A percentile compares a stretch with the other conserved stretches of the same genome.
phyloP scores from a whole-genome alignment of 2,329 filamentous ascomycete species.

The Emmonsiellopsis sp. region DNA sequence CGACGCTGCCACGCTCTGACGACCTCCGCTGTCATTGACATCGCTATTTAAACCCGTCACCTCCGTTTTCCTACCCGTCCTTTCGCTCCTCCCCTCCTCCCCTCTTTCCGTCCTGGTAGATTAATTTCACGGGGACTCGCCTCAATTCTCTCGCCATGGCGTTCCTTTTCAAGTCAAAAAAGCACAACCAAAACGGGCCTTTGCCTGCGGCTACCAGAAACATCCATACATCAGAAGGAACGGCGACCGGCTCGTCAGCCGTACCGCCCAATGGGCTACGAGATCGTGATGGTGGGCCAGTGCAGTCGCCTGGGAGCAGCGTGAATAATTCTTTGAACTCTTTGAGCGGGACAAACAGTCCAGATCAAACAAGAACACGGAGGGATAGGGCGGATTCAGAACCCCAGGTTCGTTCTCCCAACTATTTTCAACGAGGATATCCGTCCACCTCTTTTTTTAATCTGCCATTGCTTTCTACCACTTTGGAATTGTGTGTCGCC shows the following conservation, averaged over 20 bases:
- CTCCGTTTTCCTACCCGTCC: neutral
- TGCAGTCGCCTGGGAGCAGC: constrained; percentile 62
- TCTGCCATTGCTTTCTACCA: neutral
- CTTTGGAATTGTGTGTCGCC: neutral
- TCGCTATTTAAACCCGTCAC: neutral
- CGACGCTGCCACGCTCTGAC: neutral
- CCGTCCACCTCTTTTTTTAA: neutral
- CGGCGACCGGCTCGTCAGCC: constrained; percentile 30
- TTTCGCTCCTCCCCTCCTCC: neutral
- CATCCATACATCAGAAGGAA: constrained; percentile 47
- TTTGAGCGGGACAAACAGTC: constrained; percentile 53
- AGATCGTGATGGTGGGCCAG: constrained; percentile 24
- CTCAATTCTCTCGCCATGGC: constrained; percentile 45
- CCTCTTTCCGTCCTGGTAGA: neutral
- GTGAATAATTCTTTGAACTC: constrained; percentile 58
- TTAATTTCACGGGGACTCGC: neutral
- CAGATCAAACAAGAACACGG: constrained; percentile 53
- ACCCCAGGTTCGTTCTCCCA: constrained; percentile 38
- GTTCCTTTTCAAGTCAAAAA: constrained; percentile 76
- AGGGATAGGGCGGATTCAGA: constrained; percentile 49
- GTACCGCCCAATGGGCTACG: constrained; percentile 39
- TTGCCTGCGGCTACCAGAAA: constrained; percentile 47
- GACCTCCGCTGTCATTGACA: neutral
- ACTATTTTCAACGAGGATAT: neutral
- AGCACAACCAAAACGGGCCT: constrained; percentile 45